Percentiles rank a stretch among this genome's conserved stretches.
Conservation (phyloP, 768 basidiomycete genomes). For the Rhodotorula diobovata region DNA sequence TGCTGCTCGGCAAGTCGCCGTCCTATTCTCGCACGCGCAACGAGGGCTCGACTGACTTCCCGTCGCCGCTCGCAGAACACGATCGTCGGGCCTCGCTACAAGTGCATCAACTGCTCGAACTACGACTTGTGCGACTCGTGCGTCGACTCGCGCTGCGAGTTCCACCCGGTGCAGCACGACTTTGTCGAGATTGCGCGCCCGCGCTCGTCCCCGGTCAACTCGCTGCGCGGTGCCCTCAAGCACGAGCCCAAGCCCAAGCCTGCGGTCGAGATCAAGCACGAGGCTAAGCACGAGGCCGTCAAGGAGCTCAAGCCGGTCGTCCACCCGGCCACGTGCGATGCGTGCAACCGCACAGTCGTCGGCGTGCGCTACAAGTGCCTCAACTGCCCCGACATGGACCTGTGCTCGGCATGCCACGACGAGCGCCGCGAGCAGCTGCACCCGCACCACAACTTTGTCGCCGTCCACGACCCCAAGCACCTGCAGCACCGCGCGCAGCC, state of each 20-base stretch:
- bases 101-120: slow-evolving; percentile 53
- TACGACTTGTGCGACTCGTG: slow-evolving; percentile 32
- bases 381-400: slow-evolving; percentile 32
- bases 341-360: slow-evolving; percentile 57
- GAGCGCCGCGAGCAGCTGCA: not conserved
- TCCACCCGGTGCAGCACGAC: slow-evolving; percentile 22
- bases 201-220: not conserved
- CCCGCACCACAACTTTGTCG: slow-evolving; percentile 29
- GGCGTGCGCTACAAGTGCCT: slow-evolving; percentile 71
- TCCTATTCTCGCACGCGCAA: not conserved
- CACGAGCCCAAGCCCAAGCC: not conserved
- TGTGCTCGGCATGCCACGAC: slow-evolving; percentile 6
- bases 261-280: not conserved
- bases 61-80: slow-evolving; percentile 39
- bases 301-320: not conserved
- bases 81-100: slow-evolving; percentile 67
- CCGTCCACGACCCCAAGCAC: not conserved
- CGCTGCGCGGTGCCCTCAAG: not conserved
- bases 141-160: slow-evolving; percentile 15
- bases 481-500: not conserved
- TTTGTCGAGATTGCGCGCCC: slow-evolving; percentile 27
- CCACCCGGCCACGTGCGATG: slow-evolving; percentile 55
- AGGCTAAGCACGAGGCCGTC: not conserved
- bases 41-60: not conserved
- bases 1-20: slow-evolving; percentile 5